phyloP scores from a whole-genome alignment of 768 basidiomycete genomes.

The Cystobasidium ongulense region DNA sequence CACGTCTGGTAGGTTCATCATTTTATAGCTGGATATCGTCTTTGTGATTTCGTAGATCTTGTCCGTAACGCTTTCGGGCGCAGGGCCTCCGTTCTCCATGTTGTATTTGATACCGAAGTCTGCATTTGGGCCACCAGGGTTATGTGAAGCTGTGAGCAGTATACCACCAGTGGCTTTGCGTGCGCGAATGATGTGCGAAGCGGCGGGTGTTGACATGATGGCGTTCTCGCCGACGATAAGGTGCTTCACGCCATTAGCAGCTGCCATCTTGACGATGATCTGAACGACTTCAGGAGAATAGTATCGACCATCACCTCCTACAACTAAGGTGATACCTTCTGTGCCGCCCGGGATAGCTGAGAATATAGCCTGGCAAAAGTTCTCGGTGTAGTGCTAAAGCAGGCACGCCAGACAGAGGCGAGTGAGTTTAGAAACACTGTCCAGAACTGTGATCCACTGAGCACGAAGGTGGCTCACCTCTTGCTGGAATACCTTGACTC shows the following conservation, averaged over 20 bases:
- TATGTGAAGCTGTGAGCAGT: slow-evolving; percentile 91
- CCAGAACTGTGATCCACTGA: not conserved
- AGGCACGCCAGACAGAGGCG: not conserved
- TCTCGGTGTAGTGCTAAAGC: slow-evolving; percentile 89
- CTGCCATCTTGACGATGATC: slow-evolving; percentile 83
- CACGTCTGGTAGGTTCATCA: slow-evolving; percentile 67
- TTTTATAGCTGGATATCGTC: slow-evolving; percentile 73
- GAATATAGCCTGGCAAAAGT: slow-evolving; percentile 92
- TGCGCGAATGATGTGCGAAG: slow-evolving; percentile 87
- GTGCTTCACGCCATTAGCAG: slow-evolving; percentile 79
- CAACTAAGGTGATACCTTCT: slow-evolving; percentile 65
- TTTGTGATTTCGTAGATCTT: slow-evolving; percentile 88
- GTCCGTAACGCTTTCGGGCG: slow-evolving; percentile 92
- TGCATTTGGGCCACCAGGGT: slow-evolving; percentile 91
- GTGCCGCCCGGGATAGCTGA: slow-evolving; percentile 69
- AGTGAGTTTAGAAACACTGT: not conserved
- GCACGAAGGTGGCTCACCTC: slow-evolving; percentile 54
- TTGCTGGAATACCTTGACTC: slow-evolving; percentile 97
- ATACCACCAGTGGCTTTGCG: slow-evolving; percentile 96
- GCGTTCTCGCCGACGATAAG: slow-evolving; percentile 85
- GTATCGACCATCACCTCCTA: slow-evolving; percentile 95
- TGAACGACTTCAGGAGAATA: slow-evolving; percentile 71
- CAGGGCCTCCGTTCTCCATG: slow-evolving; percentile 92
- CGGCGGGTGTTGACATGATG: slow-evolving; percentile 94
- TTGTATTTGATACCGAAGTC: slow-evolving; percentile 99